Evolutionary conservation across 2,329 filamentous ascomycete genomes (phyloP).

Genomic region (Fusarium acutatum): DNA sequence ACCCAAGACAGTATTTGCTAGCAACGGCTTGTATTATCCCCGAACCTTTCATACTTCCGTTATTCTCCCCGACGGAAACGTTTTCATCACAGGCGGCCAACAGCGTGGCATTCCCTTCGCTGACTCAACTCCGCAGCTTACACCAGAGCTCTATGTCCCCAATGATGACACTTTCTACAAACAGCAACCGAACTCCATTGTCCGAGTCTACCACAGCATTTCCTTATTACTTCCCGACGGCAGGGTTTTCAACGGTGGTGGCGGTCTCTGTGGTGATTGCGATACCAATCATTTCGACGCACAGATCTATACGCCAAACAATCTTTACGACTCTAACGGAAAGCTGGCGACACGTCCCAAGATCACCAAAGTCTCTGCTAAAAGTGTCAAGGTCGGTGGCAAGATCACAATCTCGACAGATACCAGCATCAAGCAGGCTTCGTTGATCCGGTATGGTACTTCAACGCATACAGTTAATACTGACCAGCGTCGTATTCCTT

Average conservation of each 20-base stretch:
- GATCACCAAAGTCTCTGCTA: not conserved
- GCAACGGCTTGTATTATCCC: constrained; percentile 11
- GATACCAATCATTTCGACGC: constrained; percentile 28
- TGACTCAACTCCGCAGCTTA: constrained; percentile 11
- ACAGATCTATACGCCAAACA: constrained; percentile 23
- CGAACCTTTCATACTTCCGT: constrained; percentile 58
- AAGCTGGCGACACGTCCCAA: constrained; percentile 6
- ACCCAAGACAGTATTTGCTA: not conserved
- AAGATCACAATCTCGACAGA: not conserved
- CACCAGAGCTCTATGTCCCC: constrained; percentile 17
- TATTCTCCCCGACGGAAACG: constrained; percentile 57
- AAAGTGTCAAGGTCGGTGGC: not conserved
- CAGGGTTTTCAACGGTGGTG: constrained; percentile 18
- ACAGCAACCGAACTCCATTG: constrained; percentile 9
- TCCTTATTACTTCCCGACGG: constrained; percentile 9
- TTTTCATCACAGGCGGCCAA: constrained; percentile 58
- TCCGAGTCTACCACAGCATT: constrained; percentile 18
- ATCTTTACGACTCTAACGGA: constrained; percentile 5
- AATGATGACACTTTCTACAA: constrained; percentile 9
- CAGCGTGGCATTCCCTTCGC: not conserved
- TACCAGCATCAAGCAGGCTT: not conserved
- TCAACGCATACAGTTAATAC: constrained; percentile 31
- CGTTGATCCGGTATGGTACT: constrained; percentile 26
- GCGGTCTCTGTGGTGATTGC: constrained; percentile 6
- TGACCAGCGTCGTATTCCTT: constrained; percentile 29